Conservation (phyloP, 768 basidiomycete species). For the Tubosaeta sp. region DNA sequence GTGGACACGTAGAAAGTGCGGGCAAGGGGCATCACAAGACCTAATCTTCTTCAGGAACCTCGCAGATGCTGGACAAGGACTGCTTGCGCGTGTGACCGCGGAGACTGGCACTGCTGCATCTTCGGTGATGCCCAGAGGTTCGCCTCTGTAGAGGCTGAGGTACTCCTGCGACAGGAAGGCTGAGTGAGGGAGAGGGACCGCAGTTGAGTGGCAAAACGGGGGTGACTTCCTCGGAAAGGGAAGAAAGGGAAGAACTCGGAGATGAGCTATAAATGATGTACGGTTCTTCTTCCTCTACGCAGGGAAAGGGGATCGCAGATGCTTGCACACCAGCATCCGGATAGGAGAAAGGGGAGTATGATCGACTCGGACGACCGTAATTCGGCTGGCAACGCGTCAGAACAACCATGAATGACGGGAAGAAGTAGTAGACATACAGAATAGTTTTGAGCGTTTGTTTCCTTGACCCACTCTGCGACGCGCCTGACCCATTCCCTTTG, state of each 20-base stretch:
- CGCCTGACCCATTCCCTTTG: slow-evolving; percentile 41
- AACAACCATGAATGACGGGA: neutral
- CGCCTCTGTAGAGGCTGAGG: slow-evolving; percentile 15
- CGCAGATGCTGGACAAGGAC: slow-evolving; percentile 30
- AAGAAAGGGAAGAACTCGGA: slow-evolving; percentile 30
- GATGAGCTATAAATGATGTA: slow-evolving; percentile 33
- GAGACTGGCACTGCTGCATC: slow-evolving; percentile 30
- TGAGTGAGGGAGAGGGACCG: slow-evolving; percentile 11
- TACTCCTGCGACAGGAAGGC: neutral
- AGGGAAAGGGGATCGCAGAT: slow-evolving; percentile 24
- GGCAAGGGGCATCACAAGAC: neutral
- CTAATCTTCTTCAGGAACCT: slow-evolving; percentile 32
- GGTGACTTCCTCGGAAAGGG: slow-evolving; percentile 28
- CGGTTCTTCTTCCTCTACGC: slow-evolving; percentile 27
- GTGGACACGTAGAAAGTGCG: neutral
- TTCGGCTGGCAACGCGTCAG: slow-evolving; percentile 11
- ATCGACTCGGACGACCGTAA: slow-evolving; percentile 15
- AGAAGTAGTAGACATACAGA: slow-evolving; percentile 8
- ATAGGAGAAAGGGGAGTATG: slow-evolving; percentile 7
- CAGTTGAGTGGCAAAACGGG: slow-evolving; percentile 22
- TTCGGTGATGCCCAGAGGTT: slow-evolving; percentile 23
- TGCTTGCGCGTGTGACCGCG: slow-evolving; percentile 29
- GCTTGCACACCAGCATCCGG: slow-evolving; percentile 8
- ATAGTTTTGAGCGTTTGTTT: slow-evolving; percentile 27
- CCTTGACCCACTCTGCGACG: slow-evolving; percentile 35